These are phyloP conservation scores for Tylopilus intermedius DNA, from an alignment of 768 basidiomycete species.

Conservation along the genomic window DNA sequence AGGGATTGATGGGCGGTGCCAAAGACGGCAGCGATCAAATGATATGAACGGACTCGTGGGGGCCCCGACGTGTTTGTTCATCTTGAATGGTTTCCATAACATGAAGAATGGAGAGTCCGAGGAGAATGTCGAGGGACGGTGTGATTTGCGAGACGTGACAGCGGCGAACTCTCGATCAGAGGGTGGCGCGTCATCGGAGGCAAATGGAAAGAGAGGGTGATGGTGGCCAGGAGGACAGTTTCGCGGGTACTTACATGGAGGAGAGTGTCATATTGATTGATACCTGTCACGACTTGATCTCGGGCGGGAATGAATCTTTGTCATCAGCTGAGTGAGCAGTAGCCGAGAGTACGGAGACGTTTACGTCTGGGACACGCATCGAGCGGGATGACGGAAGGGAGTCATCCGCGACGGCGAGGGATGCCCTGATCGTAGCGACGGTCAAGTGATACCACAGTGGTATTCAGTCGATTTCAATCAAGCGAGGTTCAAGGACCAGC, in stretches of 20 bases:
- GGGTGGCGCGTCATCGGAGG: neutral
- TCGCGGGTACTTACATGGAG: conserved; percentile 6
- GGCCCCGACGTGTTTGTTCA: neutral
- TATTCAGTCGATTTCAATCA: no score
- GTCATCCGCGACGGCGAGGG: neutral
- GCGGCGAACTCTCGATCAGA: conserved; percentile 13
- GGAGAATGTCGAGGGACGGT: neutral
- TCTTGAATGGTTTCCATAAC: neutral
- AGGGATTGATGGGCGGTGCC: conserved; percentile 5
- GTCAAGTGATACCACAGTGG: no score
- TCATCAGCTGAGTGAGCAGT: conserved; percentile 5
- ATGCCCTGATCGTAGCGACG: neutral
- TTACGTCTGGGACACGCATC: neutral
- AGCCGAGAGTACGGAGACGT: neutral
- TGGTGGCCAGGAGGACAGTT: conserved; percentile 3
- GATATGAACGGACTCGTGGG: neutral
- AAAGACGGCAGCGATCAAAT: conserved; percentile 4
- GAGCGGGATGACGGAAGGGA: neutral
- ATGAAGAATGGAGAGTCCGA: neutral
- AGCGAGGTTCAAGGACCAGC: no score
- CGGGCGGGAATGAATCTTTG: neutral
- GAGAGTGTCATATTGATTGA: neutral
- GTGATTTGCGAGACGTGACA: conserved; percentile 5
- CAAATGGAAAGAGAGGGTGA: neutral
- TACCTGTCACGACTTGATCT: neutral